Evolutionary conservation across 345 rosid species (phyloP), one percentile per base, ranked within the genome.

Genomic region (Syzygium grande): DNA sequence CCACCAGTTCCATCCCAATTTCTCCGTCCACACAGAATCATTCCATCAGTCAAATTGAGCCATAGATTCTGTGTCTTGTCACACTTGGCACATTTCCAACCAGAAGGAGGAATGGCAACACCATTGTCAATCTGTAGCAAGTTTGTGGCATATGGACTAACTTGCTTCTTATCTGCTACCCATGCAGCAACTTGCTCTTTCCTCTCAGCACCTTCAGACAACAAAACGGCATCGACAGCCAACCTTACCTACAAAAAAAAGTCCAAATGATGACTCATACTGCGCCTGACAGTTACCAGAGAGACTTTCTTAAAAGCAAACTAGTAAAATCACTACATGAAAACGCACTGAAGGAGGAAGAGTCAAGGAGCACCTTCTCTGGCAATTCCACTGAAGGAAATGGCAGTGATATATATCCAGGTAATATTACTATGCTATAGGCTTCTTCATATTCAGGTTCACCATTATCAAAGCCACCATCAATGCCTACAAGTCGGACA

Each of bases 1-100:
- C 99, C 99, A 83, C 99, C 99, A 91, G 93, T 96, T 89, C 99
- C 99, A 92, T 96, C 99, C 98, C 98, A 98, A 90, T 96, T 97
- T 89, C 88, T 97, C 90, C 99, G 92, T 78, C 99, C 99, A 87
- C 99, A 98, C n/a, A 97, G 97, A 88, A 96, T 97, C 96, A 93
- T 92, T 87, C 99, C 99, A 92, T 98, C 99, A 10, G 98, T 94
- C 89, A 97, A 96, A 94, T 98, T 98, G 88, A 98, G 90, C 99
- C 99, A 98, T 38, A 98, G 95, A 91, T 98, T 98, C 41, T 98
- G 97, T 85, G 86, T 95, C 91, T 98, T 95, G 84, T 98, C 99
- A 88, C 99, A 98, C 92, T 95, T 98, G 2, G 90, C 85, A 92
- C 99, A 98, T 90, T 93, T 95, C 99, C 99, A 97, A 23, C 99